Percentiles rank a stretch among this genome's conserved stretches.
These are phyloP conservation scores for Cladosporium austrohemisphaericum DNA, from an alignment of 2,329 filamentous ascomycete genomes.

Conservation along the genomic window DNA sequence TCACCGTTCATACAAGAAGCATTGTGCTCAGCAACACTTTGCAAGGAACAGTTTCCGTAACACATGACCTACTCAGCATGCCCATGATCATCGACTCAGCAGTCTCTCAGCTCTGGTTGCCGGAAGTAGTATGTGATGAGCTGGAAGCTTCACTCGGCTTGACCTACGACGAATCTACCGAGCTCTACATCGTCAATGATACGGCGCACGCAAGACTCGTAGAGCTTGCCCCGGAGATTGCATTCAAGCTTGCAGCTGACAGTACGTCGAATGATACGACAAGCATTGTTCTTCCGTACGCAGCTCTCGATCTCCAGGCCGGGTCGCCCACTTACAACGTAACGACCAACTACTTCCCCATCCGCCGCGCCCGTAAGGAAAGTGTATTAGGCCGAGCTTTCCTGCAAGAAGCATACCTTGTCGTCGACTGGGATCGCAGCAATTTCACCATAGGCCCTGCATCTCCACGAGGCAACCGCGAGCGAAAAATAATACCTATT, in stretches of 20 bases:
- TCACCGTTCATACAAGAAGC: background rate
- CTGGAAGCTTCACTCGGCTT: conserved; percentile 37
- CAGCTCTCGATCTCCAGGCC: conserved; percentile 34
- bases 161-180: conserved; percentile 30
- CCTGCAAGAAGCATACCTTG: conserved; percentile 40
- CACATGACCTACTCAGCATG: conserved; percentile 1
- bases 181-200: conserved; percentile 36
- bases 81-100: conserved; percentile 31
- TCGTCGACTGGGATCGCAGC: conserved; percentile 35
- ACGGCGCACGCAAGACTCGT: conserved; percentile 31
- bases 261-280: conserved; percentile 2
- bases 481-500: background rate
- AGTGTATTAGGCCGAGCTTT: conserved; percentile 37
- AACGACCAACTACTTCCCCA: conserved; percentile 35
- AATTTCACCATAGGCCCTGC: conserved; percentile 26
- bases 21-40: conserved; percentile 11
- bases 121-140: conserved; percentile 29
- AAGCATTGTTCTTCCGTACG: conserved; percentile 35
- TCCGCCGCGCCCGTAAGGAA: conserved; percentile 36
- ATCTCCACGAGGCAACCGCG: background rate
- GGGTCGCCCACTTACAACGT: conserved; percentile 22
- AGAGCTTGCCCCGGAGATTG: conserved; percentile 36
- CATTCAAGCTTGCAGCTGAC: conserved; percentile 33
- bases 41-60: background rate
- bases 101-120: conserved; percentile 39